phyloP scores from a whole-genome alignment of 1,284 basidiomycete species.

The Vanrija sp. region DNA sequence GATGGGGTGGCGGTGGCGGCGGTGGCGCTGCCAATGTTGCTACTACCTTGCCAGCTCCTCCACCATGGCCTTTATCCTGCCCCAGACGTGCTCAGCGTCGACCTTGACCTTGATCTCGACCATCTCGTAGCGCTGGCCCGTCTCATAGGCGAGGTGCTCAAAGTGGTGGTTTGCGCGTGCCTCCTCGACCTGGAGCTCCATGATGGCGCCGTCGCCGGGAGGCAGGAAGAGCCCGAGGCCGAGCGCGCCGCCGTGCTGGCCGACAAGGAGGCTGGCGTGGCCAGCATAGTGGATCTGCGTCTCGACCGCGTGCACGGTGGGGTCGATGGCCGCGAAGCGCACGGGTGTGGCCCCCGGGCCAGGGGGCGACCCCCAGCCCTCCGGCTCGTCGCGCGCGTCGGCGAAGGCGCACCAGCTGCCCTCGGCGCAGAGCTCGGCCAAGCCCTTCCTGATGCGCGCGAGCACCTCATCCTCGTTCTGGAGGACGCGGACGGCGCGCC shows the following conservation, averaged over 20 bases:
- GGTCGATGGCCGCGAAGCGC: constrained; percentile 37
- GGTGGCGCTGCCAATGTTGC: no score
- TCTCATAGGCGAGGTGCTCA: constrained; percentile 39
- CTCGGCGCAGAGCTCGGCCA: constrained; percentile 21
- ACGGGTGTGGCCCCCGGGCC: constrained; percentile 3
- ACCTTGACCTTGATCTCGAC: constrained; percentile 23
- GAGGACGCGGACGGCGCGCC: constrained; percentile 39
- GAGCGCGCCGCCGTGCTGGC: constrained; percentile 41
- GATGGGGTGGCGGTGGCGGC: background rate
- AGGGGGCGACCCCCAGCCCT: constrained; percentile 22
- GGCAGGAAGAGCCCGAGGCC: constrained; percentile 42
- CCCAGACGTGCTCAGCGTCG: constrained; percentile 34
- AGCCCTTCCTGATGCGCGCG: constrained; percentile 15
- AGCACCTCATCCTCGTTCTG: constrained; percentile 37
- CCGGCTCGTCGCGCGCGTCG: constrained; percentile 30
- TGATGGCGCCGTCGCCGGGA: constrained; percentile 27
- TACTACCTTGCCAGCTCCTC: background rate
- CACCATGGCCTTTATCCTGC: constrained; percentile 14
- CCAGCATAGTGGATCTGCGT: constrained; percentile 42
- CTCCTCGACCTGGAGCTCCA: constrained; percentile 36
- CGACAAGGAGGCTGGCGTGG: constrained; percentile 33
- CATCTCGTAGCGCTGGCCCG: constrained; percentile 27
- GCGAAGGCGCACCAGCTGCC: constrained; percentile 25
- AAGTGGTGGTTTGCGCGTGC: constrained; percentile 39
- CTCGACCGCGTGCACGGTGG: constrained; percentile 37